A percentile compares a stretch with the other conserved stretches of the same genome.
phyloP scores from a whole-genome alignment of 768 basidiomycete species.

The Jaapia argillacea region DNA sequence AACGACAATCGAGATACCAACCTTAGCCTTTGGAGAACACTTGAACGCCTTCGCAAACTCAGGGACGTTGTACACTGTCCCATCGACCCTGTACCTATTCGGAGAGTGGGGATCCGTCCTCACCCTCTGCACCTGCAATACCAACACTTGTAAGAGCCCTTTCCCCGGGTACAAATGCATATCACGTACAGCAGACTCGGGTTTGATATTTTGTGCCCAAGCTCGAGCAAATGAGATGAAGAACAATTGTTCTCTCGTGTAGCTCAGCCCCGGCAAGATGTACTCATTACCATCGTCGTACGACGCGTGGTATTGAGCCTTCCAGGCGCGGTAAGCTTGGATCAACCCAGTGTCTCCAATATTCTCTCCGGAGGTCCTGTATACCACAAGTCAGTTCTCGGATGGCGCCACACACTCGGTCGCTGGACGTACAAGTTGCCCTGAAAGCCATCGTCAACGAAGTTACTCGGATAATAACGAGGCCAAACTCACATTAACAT shows the following conservation, averaged over 20 bases:
- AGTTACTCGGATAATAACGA: constrained; percentile 1
- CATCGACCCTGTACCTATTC: constrained; percentile 67
- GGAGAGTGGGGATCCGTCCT: constrained; percentile 89
- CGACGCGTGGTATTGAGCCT: constrained; percentile 57
- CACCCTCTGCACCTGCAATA: constrained; percentile 55
- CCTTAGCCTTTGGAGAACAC: constrained; percentile 69
- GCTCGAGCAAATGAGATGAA: constrained; percentile 84
- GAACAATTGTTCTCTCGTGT: constrained; percentile 87
- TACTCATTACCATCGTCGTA: constrained; percentile 52
- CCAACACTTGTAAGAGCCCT: background rate
- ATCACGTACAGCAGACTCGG: constrained; percentile 57
- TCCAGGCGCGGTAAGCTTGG: constrained; percentile 90
- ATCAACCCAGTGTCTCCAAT: constrained; percentile 82
- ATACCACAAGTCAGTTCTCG: background rate
- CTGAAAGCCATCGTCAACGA: constrained; percentile 26
- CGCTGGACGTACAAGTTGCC: constrained; percentile 57
- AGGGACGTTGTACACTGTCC: constrained; percentile 78
- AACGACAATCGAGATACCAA: constrained; percentile 18
- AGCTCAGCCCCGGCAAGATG: constrained; percentile 72
- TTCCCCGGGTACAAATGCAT: background rate
- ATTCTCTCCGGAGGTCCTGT: constrained; percentile 84
- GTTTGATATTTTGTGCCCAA: constrained; percentile 80
- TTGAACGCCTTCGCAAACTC: constrained; percentile 86
- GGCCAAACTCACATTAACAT: constrained; percentile 61
- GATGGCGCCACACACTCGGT: background rate